Base-by-base conservation (phyloP, 2,329 filamentous ascomycete genomes). In the Diaporthe ampelina region DNA sequence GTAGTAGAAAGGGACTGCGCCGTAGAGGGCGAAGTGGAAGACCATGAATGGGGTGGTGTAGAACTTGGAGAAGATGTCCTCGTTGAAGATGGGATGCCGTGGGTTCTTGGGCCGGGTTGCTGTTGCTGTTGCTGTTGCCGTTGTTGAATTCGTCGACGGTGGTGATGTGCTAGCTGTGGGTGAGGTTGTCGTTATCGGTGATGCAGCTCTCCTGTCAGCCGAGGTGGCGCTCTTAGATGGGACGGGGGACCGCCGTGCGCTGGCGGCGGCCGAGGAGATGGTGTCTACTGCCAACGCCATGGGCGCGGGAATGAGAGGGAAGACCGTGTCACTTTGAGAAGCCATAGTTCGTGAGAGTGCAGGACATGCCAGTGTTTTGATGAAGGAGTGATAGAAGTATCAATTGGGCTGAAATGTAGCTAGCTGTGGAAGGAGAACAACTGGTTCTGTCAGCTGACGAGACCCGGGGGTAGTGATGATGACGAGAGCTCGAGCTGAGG, bases 201-300 rank as follows among this genome's bases (percentile, higher is more conserved):
- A 43, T 43, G 40, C 7, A 17, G 40, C 40, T 43, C 40, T 63
- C 48, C 21, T 68, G 19, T 72, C 54, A 19, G 45, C 54, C 9
- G 69, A 58, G 13, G 26, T 40, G n/a, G 9, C 26, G 32, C 45
- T 21, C 3, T 45, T 54, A 3, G 48, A 54, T 19, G 63, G n/a
- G 3, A 40, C 32, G n/a, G 63, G 63, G 19, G 63, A 68, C 32
- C 63, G 63, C 63, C 63, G 50, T 19, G 74, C 37, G 67, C 72
- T 11, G 74, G 48, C 43, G 35, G 74, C 29, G 59, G 72, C 72
- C 10, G 72, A 57, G 17, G 74, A 50, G 6, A 72, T 73, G 24
- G 74, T 73, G 24, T 71, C 69, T 6, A 69, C 67, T n/a, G 74
- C 72, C 59, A 75, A 68, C 74, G 74, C 72, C 54, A 75, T 72